Evolutionary conservation across 2,329 filamentous ascomycete genomes (phyloP), one percentile per base, ranked within the genome.

Genomic region (Leptoxyphium fumago): DNA sequence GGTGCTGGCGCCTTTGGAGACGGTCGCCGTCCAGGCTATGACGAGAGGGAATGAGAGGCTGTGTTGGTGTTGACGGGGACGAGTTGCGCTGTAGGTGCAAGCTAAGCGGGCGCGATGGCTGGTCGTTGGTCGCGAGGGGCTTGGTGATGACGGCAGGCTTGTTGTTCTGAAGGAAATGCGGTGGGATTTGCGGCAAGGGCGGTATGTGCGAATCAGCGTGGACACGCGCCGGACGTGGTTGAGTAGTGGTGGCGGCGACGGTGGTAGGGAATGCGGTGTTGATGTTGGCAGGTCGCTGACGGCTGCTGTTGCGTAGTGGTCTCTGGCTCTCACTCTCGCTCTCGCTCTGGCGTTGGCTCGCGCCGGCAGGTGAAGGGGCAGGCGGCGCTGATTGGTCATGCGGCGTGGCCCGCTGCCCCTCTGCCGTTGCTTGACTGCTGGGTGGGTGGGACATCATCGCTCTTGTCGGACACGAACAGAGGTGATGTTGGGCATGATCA

Each of bases 101-200:
- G 32, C 32, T 15, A 36, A 15, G 15, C 13, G 32, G 32, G 32
- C 32, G 32, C 32, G 32, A 13, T 15, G 15, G 13, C 32, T 9
- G 11, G 13, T 13, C 32, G 32, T 36, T 15, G 15, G 32, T 15
- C 13, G 15, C 13, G 13, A 36, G 32, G 32, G 32, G 15, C 15
- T 15, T 36, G 32, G 11, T 4, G 32, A 36, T 15, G 15, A 15
- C 11, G 32, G 32, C 32, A 15, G 15, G 32, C 15, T 36, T 36
- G 15, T 36, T 36, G 32, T 36, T 36, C 15, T 36, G 13, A 18
- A 45, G 36, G 36, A 45, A 45, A n/a, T 30, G 44, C n/a, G 13
- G 8, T 6, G 44, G 44, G n/a, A 45, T 45, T 11, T 40, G 40
- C 26, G 44, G 44, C 15, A 45, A 34, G 9, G 44, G 44, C 5